These are phyloP conservation scores for Agrocybe chaxingu DNA, from an alignment of 768 basidiomycete genomes.

Conservation along the genomic window DNA sequence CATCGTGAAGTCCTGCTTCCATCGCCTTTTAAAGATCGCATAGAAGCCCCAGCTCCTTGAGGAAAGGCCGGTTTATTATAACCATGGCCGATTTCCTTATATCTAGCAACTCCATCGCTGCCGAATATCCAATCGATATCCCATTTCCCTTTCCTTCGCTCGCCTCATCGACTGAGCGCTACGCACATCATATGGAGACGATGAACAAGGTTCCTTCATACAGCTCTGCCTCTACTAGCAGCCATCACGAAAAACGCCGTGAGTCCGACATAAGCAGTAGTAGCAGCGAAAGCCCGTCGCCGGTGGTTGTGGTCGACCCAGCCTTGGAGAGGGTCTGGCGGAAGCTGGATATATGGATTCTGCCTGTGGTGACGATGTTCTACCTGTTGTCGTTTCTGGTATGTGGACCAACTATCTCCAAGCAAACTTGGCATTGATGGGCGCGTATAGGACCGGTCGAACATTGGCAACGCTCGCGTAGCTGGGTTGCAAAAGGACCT, in stretches of 20 bases:
- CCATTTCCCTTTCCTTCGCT: conserved; percentile 5
- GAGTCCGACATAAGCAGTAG: conserved; percentile 17
- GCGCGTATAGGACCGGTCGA: conserved; percentile 42
- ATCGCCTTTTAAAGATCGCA: not conserved
- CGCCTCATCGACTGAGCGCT: not conserved
- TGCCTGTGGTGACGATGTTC: conserved; percentile 47
- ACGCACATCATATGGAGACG: not conserved
- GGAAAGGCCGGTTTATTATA: not conserved
- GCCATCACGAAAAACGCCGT: conserved; percentile 28
- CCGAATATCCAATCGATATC: not conserved
- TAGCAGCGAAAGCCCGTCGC: conserved; percentile 12
- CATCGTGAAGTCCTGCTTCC: too few relatives aligned
- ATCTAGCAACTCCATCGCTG: too few relatives aligned
- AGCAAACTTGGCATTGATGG: too few relatives aligned
- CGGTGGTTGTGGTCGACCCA: conserved; percentile 17
- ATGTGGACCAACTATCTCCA: conserved; percentile 1
- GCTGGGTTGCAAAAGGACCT: conserved; percentile 58
- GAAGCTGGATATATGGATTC: conserved; percentile 45
- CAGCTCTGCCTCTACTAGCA: conserved; percentile 2
- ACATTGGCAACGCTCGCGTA: conserved; percentile 58
- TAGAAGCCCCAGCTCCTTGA: not conserved
- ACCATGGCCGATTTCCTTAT: too few relatives aligned
- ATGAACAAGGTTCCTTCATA: conserved; percentile 14
- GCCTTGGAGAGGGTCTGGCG: conserved; percentile 43
- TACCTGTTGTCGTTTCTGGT: conserved; percentile 55